Evolutionary conservation across 202 grass and related monocot species (phyloP).

Genomic region (Setaria viridis): DNA sequence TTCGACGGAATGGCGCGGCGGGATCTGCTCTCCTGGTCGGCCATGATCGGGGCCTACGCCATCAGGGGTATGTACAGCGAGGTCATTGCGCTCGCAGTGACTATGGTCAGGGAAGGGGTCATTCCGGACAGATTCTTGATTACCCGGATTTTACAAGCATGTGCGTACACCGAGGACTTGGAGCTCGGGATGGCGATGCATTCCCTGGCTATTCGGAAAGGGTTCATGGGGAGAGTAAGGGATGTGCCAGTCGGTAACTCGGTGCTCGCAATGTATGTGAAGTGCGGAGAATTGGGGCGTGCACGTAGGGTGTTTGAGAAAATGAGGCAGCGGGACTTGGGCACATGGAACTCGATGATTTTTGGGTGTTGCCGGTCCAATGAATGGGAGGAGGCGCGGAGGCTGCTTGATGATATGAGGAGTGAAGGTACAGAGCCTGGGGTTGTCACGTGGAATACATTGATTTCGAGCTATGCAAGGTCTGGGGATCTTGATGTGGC

Average conservation of each 20-base stretch:
- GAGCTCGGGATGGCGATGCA: slow-evolving; percentile 59
- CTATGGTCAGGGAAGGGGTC: slow-evolving; percentile 57
- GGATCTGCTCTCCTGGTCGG: slow-evolving; percentile 74
- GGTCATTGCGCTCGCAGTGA: slow-evolving; percentile 48
- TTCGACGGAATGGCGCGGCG: slow-evolving; percentile 62
- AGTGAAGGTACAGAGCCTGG: slow-evolving; percentile 62
- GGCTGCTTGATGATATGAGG: slow-evolving; percentile 70
- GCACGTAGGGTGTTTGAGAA: slow-evolving; percentile 61
- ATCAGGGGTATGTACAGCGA: slow-evolving; percentile 60
- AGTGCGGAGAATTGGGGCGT: slow-evolving; percentile 63
- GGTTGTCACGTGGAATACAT: slow-evolving; percentile 83
- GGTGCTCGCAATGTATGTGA: slow-evolving; percentile 79
- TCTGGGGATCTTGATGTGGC: slow-evolving; percentile 68
- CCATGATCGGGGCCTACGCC: slow-evolving; percentile 62
- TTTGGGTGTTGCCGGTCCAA: slow-evolving; percentile 61
- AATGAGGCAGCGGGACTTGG: slow-evolving; percentile 66
- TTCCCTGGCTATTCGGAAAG: slow-evolving; percentile 65
- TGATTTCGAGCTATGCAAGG: slow-evolving; percentile 68
- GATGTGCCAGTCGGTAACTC: slow-evolving; percentile 68
- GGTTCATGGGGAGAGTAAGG: slow-evolving; percentile 57
- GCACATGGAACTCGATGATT: slow-evolving; percentile 92
- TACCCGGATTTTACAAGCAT: slow-evolving; percentile 77
- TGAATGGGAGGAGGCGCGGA: slow-evolving; percentile 63
- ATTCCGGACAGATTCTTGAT: slow-evolving; percentile 82
- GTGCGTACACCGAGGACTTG: slow-evolving; percentile 54